Percentiles rank a stretch among this genome's conserved stretches.
Evolutionary conservation across 257 asterid genomes (phyloP).

Genomic region (Salvia splendens): DNA sequence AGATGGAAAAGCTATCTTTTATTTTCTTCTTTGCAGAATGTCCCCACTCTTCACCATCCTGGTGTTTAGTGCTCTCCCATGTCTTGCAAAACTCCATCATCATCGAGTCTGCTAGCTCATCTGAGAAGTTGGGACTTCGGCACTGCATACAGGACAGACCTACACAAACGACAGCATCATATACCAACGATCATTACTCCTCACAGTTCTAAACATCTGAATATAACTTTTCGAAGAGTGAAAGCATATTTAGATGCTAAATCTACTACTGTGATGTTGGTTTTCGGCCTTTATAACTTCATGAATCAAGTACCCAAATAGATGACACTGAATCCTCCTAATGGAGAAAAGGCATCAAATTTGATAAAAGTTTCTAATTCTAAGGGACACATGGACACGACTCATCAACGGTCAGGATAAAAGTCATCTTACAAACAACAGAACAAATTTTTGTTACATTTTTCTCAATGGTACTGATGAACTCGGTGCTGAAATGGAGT

Average conservation of each 20-base stretch:
- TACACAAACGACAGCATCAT: constrained; percentile 40
- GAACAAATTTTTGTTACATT: neutral
- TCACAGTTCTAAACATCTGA: too few species aligned
- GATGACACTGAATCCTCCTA: too few species aligned
- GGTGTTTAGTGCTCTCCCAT: neutral
- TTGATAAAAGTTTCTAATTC: neutral
- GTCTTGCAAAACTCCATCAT: constrained; percentile 9
- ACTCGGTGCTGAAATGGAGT: neutral
- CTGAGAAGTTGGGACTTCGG: constrained; percentile 73
- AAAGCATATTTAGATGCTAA: too few species aligned
- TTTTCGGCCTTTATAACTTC: too few species aligned
- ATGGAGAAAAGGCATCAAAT: too few species aligned
- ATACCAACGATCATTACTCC: neutral
- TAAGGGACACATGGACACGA: neutral
- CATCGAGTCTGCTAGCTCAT: constrained; percentile 42
- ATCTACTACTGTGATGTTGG: too few species aligned
- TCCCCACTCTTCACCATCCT: neutral
- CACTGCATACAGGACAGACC: constrained; percentile 94
- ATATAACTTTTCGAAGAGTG: too few species aligned
- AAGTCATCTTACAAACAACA: neutral
- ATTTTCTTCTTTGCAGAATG: constrained; percentile 21
- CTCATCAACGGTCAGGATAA: neutral
- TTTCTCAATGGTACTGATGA: neutral
- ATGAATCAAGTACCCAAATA: too few species aligned
- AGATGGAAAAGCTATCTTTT: constrained; percentile 20